These are phyloP conservation scores for Fraxinus cuspidata DNA, from an alignment of 257 asterid species.

Conservation along the genomic window DNA sequence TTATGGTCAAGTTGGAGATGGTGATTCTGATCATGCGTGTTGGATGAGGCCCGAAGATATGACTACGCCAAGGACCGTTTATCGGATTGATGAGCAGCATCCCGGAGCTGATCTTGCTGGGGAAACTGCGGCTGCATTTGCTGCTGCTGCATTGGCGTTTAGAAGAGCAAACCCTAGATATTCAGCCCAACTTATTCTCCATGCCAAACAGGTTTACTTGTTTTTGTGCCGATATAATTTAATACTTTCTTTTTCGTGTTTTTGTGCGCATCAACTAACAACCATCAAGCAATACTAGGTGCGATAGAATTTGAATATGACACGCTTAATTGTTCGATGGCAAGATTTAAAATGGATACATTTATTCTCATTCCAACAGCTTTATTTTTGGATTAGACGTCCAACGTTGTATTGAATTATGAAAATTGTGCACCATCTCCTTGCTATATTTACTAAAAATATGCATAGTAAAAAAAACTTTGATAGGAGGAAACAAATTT, in stretches of 20 bases:
- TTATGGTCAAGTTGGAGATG: slow-evolving; percentile 72
- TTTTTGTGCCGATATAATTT: neutral
- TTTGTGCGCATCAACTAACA: neutral
- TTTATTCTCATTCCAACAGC: no score
- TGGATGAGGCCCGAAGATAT: slow-evolving; percentile 82
- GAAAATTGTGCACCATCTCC: no score
- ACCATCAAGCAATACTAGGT: neutral
- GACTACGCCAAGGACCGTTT: slow-evolving; percentile 51
- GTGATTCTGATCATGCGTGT: slow-evolving; percentile 55
- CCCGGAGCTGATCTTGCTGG: slow-evolving; percentile 79
- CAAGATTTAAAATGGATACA: no score
- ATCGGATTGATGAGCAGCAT: slow-evolving; percentile 40
- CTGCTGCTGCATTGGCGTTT: slow-evolving; percentile 62
- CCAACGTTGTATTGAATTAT: no score
- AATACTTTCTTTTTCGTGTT: no score
- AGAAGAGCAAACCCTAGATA: slow-evolving; percentile 4
- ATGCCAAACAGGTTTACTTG: slow-evolving; percentile 50
- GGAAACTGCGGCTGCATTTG: slow-evolving; percentile 66
- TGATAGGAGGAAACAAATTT: no score
- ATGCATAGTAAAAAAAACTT: no score
- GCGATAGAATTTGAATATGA: no score
- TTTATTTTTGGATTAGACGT: no score
- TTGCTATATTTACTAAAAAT: no score
- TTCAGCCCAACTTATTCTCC: slow-evolving; percentile 42
- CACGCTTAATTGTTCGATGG: no score